Evolutionary conservation across 129 eudicot genomes (phyloP).

Genomic region (Scalesia atractyloides): DNA sequence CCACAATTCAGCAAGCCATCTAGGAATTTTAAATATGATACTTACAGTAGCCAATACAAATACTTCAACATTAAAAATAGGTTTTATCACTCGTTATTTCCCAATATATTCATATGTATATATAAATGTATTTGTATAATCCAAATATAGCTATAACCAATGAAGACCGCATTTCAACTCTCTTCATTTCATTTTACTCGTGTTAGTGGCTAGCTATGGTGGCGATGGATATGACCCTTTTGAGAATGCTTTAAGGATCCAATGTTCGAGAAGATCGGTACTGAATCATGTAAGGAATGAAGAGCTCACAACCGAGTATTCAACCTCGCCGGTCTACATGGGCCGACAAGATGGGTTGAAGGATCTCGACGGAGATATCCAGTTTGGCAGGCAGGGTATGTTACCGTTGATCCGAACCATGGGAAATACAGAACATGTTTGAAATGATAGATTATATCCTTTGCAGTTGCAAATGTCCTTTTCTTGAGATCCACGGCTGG

Average conservation of each 20-base stretch:
- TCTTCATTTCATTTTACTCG: slow-evolving; percentile 14
- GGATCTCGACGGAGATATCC: not conserved
- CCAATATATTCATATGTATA: not conserved
- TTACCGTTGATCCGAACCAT: slow-evolving; percentile 48
- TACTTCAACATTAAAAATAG: slow-evolving; percentile 14
- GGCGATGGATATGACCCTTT: slow-evolving; percentile 31
- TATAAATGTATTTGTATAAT: not conserved
- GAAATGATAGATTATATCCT: not conserved
- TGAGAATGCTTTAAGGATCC: not conserved
- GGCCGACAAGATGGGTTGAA: slow-evolving; percentile 14
- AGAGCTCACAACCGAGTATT: not conserved
- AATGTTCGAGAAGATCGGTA: slow-evolving; percentile 6
- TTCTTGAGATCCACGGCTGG: slow-evolving; percentile 72
- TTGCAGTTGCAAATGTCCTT: slow-evolving; percentile 63
- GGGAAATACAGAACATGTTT: slow-evolving; percentile 10
- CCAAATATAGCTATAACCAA: not conserved
- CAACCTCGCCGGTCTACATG: not conserved
- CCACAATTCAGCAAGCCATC: too few relatives aligned
- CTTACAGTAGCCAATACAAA: too few relatives aligned
- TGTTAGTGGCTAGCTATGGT: slow-evolving; percentile 27
- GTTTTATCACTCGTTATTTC: not conserved
- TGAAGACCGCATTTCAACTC: slow-evolving; percentile 28
- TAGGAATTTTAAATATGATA: too few relatives aligned
- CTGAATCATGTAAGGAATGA: not conserved
- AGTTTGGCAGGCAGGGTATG: slow-evolving; percentile 45